phyloP scores from a whole-genome alignment of 2,329 filamentous ascomycete species.

The Trichoderma endophyticum region DNA sequence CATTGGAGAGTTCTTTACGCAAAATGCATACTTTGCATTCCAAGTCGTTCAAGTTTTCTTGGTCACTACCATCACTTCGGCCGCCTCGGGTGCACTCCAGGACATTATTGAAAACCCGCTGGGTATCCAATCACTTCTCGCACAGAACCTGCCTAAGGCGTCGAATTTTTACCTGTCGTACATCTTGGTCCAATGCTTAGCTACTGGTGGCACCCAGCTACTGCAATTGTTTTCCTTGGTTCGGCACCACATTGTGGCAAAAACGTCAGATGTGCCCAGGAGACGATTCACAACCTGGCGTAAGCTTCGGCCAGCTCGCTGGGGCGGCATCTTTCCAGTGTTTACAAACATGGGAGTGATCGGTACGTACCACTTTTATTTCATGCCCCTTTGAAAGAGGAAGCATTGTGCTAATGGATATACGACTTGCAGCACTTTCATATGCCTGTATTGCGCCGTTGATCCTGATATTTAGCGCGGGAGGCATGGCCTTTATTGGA shows the following conservation, averaged over 20 bases:
- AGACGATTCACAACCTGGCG: constrained; percentile 78
- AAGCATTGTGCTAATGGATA: not conserved
- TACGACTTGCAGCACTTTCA: constrained; percentile 60
- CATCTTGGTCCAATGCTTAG: constrained; percentile 87
- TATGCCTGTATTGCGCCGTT: constrained; percentile 86
- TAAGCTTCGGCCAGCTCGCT: constrained; percentile 68
- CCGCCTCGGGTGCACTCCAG: constrained; percentile 67
- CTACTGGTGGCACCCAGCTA: constrained; percentile 70
- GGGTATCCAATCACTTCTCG: constrained; percentile 61
- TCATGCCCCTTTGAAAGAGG: not conserved
- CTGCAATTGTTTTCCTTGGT: constrained; percentile 67
- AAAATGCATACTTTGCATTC: constrained; percentile 89
- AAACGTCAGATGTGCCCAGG: constrained; percentile 73
- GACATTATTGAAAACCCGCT: constrained; percentile 62
- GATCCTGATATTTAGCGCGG: constrained; percentile 75
- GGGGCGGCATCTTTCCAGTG: constrained; percentile 79
- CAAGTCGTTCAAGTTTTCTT: constrained; percentile 91
- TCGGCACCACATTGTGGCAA: constrained; percentile 58
- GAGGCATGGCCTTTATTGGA: constrained; percentile 79
- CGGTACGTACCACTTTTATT: constrained; percentile 48
- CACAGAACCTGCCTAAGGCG: constrained; percentile 71
- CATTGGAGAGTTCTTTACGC: constrained; percentile 80
- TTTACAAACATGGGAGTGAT: constrained; percentile 80
- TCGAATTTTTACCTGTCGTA: constrained; percentile 95
- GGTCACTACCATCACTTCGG: constrained; percentile 76